Evolutionary conservation across 306 rosid genomes (phyloP), one percentile per base, ranked within the genome.

Genomic region (Parietaria judaica): DNA sequence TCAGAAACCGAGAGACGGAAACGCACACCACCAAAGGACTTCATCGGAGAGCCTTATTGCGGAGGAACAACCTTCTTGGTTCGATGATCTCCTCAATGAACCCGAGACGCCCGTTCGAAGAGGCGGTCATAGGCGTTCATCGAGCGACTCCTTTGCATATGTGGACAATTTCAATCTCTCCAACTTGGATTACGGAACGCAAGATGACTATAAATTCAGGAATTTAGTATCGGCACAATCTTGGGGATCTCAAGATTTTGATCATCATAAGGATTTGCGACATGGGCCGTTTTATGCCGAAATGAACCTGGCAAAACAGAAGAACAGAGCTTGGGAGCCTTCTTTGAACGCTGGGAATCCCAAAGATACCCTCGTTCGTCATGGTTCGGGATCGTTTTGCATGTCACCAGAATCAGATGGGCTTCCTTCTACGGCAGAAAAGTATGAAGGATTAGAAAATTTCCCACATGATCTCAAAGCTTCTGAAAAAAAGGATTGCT

Each of bases 31-130:
- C 74, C 97, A 81, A 58, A 81, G 99, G 51, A 88, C 95, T 70
- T 86, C 97, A 66, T 94, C 99, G 12, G 99, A 94, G 84, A 88
- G 97, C 82, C 74, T 60, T 66, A 69, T 79, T 60, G 75, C 83
- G 50, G 99, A 94, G 81, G 99, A 94, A 76, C 99, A 94, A 64
- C 99, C 99, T 63, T 94, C 96, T 52, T 94, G 99, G 99, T 95
- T 94, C 43, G 99, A 94, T 71, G 99, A 94, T 81, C 99, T 94
- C 44, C 97, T 94, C 67, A 83, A 94, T 70, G 99, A 94, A 76
- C 99, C 99, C 4, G 99, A 94, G 56, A 81, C 99, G 54, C 99
- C 99, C 54, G 76, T 94, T 11, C 86, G 95, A 23, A 94, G 78
- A 75, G 94, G 86, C 53, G 95, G 94, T 70, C 99, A 94, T 76